phyloP scores from a whole-genome alignment of 164 flowering plant species.

The Euptelea pleiosperma region DNA sequence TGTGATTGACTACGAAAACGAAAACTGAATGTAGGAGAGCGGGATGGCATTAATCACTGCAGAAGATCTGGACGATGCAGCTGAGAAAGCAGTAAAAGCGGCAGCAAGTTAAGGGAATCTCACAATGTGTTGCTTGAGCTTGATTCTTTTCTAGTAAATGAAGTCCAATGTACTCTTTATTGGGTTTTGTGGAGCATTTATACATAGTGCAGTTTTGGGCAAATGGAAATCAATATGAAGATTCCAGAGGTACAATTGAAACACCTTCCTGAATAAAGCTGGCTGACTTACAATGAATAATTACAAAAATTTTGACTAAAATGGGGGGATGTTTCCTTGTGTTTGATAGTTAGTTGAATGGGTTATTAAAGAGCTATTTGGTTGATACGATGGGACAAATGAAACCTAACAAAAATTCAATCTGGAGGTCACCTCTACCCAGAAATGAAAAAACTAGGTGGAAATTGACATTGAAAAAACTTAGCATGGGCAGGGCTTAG shows the following conservation, averaged over 20 bases:
- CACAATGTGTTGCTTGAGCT: neutral
- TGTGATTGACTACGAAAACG: neutral
- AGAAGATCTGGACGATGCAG: constrained; percentile 95
- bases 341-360: too few relatives aligned
- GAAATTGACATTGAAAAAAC: too few relatives aligned
- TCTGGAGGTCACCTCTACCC: too few relatives aligned
- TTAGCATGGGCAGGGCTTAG: too few relatives aligned
- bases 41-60: constrained; percentile 87
- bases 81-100: constrained; percentile 92
- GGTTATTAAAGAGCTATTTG: too few relatives aligned
- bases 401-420: too few relatives aligned
- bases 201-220: neutral
- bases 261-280: constrained; percentile 9
- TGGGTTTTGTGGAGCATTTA: neutral
- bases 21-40: constrained; percentile 40
- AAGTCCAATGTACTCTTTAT: neutral
- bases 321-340: too few relatives aligned
- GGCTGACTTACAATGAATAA: too few relatives aligned
- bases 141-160: neutral
- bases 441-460: too few relatives aligned
- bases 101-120: constrained; percentile 15
- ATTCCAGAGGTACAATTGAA: constrained; percentile 2
- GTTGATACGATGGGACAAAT: too few relatives aligned
- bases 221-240: neutral
- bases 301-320: too few relatives aligned